Evolutionary conservation across 371 early-diverging fungal species (phyloP), one percentile per base, ranked within the genome.

Genomic region (Massospora cicadina): DNA sequence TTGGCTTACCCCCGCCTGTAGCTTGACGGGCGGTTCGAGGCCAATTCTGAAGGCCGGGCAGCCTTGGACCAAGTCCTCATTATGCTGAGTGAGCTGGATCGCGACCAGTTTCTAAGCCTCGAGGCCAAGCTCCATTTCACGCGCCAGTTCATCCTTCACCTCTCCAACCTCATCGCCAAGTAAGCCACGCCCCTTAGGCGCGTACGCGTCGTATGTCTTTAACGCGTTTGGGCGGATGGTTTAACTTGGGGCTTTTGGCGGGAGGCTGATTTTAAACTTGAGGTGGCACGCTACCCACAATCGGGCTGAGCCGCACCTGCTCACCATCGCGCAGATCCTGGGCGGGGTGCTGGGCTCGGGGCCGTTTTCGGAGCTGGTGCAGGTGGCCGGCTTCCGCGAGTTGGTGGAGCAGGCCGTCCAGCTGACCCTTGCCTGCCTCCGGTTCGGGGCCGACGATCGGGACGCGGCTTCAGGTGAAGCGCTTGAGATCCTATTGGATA

Each of bases 11-110:
- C 5, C n/a, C n/a, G n/a, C n/a, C 17, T 43, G 5, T 43, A 43
- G 43, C 17, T 43, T 17, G 10, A 43, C 17, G 43, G 17, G 10
- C 5, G 17, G 43, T 43, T 57, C 21, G 25, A 57, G 26, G 3
- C 10, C 26, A 10, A 10, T 12, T n/a, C 57, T 27, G 57, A 57
- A 26, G 57, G 26, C 21, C 2, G 57, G 2, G 57, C 21, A 10
- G 23, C 57, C 2, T 27, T 57, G 26, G 57, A 57, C 57, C 57
- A 57, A 57, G 57, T 57, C 28, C 3, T 57, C 10, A 57, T 57
- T 57, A 26, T 26, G 10, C 28, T 57, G 3, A 57, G 57, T 21
- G 21, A 26, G 57, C 57, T 57, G 28, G 57, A 57, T n/a, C 23
- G 25, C 3, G 10, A 57, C 3, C 57, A 57, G 10, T 21, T 57